Evolutionary conservation across 2,329 filamentous ascomycete genomes (phyloP).

Genomic region (Emericellopsis atlantica): DNA sequence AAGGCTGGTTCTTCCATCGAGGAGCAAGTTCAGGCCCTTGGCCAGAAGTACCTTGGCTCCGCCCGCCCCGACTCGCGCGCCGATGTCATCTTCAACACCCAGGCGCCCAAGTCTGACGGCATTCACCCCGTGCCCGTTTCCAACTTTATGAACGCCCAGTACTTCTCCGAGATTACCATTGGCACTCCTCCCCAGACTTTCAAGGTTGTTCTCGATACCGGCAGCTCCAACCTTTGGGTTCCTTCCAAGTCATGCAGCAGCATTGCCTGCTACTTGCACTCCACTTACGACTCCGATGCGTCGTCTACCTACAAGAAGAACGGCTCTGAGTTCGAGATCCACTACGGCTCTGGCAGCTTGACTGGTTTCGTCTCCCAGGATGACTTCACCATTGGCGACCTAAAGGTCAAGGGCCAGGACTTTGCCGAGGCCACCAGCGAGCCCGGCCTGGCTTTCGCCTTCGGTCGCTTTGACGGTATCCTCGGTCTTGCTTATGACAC

Average conservation of each 20-base stretch:
- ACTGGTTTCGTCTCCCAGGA: constrained; percentile 92
- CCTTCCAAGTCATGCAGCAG: constrained; percentile 82
- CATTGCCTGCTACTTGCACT: constrained; percentile 96
- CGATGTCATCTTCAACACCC: constrained; percentile 70
- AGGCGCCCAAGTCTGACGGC: constrained; percentile 49
- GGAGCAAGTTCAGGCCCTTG: constrained; percentile 67
- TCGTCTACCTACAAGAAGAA: constrained; percentile 93
- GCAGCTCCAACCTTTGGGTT: constrained; percentile 98
- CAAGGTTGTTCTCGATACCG: constrained; percentile 97
- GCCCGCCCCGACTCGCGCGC: constrained; percentile 51
- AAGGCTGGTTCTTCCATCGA: constrained; percentile 70
- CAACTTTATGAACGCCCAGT: constrained; percentile 99
- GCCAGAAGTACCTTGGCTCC: constrained; percentile 89
- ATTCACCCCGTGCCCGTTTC: constrained; percentile 77
- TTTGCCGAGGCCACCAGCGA: constrained; percentile 95
- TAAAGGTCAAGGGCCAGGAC: constrained; percentile 78
- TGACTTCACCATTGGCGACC: constrained; percentile 72
- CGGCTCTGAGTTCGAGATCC: constrained; percentile 82
- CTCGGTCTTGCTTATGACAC: constrained; percentile 88
- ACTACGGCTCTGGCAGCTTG: constrained; percentile 88
- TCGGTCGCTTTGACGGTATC: constrained; percentile 95
- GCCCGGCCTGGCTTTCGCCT: constrained; percentile 93
- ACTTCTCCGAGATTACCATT: constrained; percentile 94
- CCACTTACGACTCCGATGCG: constrained; percentile 82
- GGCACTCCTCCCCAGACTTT: constrained; percentile 87